Evolutionary conservation across 2,329 filamentous ascomycete species (phyloP).

Genomic region (Nothophoma quercina): DNA sequence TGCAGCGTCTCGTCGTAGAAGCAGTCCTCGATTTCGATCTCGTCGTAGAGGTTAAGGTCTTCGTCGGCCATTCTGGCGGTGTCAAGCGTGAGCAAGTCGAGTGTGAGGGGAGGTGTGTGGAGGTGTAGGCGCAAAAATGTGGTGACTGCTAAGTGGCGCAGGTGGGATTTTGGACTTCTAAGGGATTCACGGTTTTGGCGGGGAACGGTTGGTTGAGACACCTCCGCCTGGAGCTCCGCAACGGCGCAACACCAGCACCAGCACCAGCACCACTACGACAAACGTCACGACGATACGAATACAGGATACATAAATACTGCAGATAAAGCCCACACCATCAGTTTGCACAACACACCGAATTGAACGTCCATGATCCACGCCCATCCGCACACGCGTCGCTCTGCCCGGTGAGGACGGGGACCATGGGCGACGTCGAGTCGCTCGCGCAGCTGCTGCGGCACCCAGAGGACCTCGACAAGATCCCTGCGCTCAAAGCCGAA

Average conservation of each 20-base stretch:
- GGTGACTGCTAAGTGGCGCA: slow-evolving; percentile 4
- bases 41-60: slow-evolving; percentile 81
- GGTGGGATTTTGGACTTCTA: too few relatives aligned
- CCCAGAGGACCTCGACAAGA: slow-evolving; percentile 97
- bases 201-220: background rate
- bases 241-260: background rate
- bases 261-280: background rate
- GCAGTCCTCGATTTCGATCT: slow-evolving; percentile 94
- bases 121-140: slow-evolving; percentile 8
- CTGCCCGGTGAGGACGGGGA: too few relatives aligned
- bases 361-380: slow-evolving; percentile 3
- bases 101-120: slow-evolving; percentile 1
- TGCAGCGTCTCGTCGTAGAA: slow-evolving; percentile 94
- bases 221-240: slow-evolving; percentile 2
- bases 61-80: slow-evolving; percentile 42
- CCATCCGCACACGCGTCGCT: background rate
- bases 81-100: background rate
- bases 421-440: slow-evolving; percentile 69
- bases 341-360: too few relatives aligned
- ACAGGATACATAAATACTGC: too few relatives aligned
- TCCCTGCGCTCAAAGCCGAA: slow-evolving; percentile 85
- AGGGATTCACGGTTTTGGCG: background rate
- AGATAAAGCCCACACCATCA: too few relatives aligned
- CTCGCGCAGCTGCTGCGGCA: slow-evolving; percentile 93
- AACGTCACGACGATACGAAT: too few relatives aligned